Evolutionary conservation across 2,329 filamentous ascomycete genomes (phyloP), one percentile per base, ranked within the genome.

Genomic region (Diplocarpon rosae): DNA sequence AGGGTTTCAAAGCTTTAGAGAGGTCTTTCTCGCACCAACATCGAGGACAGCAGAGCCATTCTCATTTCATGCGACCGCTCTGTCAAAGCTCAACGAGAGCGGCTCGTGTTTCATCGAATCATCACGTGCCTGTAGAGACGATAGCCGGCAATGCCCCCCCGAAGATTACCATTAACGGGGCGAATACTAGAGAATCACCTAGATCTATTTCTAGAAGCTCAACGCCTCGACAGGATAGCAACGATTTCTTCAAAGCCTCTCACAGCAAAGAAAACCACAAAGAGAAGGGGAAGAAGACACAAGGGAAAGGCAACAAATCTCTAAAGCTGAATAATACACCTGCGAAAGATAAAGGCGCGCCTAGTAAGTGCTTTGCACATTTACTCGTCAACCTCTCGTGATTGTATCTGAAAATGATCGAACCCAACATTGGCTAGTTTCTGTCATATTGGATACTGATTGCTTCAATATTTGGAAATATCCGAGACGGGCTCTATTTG

Each of bases 31-130:
- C 45, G 28, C 50, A 58, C 33, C 55, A 58, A 30, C 54, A 58
- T 48, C 52, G 52, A 30, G 55, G 55, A 2, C 51, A 56, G 33
- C 47, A 52, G 34, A 54, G 46, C 32, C 55, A 58, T 40, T 58
- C 55, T 0, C 51, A 58, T 45, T 58, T 58, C 35, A 58, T 58
- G 55, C 41, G 55, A 28, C 55, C 55, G 10, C 42, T 56, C 4
- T 58, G 55, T 40, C 55, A 58, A 43, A 54, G 45, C 14, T 54
- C 51, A 2, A 47, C 50, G 15, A 41, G 55, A 45, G 49, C 50
- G 7, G 29, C 47, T 32, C 49, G 35, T 10, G 20, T 43, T 11
- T 13, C 34, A 17, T 35, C 49, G 11, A 43, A 47, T 11, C 16
- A 33, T 13, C 16, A 28, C 2, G n/a, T n/a, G n/a, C n/a, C n/a